Conservation (phyloP, 176 grass and related monocot species). For the Triticum timopheevii region DNA sequence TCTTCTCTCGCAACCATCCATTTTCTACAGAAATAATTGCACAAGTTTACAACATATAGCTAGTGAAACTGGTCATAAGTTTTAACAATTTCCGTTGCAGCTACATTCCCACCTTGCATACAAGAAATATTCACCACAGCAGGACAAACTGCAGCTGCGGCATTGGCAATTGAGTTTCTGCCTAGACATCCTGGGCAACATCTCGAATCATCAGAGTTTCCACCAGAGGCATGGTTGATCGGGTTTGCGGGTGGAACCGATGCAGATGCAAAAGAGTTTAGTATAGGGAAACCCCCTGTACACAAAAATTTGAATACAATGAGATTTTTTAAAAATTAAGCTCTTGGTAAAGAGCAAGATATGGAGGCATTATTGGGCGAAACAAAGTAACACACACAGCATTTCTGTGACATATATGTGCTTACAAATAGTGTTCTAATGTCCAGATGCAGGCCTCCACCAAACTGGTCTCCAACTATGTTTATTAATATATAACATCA, state of each 20-base stretch:
- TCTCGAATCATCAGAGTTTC: conserved; percentile 49
- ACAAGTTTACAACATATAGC: conserved; percentile 17
- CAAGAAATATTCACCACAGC: conserved; percentile 81
- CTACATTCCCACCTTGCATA: conserved; percentile 37
- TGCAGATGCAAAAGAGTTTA: conserved; percentile 33
- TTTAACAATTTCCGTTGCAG: background rate
- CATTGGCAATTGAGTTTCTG: conserved; percentile 71
- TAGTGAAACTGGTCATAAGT: background rate
- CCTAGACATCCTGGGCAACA: conserved; percentile 54
- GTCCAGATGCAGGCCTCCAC: background rate
- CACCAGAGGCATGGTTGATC: conserved; percentile 35
- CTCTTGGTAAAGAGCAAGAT: background rate
- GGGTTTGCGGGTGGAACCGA: conserved; percentile 32
- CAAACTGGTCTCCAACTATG: background rate
- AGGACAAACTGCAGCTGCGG: conserved; percentile 63
- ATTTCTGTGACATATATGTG: background rate
- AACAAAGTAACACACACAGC: background rate
- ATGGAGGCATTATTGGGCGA: background rate
- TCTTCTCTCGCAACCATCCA: conserved; percentile 38
- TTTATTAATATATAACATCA: background rate
- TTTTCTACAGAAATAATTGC: conserved; percentile 41
- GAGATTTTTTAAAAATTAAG: background rate
- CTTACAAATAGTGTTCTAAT: background rate
- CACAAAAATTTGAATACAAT: conserved; percentile 14
- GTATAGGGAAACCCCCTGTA: conserved; percentile 29